Evolutionary conservation across 2,329 filamentous ascomycete genomes (phyloP).

Genomic region (Tolypocladium nubicola): DNA sequence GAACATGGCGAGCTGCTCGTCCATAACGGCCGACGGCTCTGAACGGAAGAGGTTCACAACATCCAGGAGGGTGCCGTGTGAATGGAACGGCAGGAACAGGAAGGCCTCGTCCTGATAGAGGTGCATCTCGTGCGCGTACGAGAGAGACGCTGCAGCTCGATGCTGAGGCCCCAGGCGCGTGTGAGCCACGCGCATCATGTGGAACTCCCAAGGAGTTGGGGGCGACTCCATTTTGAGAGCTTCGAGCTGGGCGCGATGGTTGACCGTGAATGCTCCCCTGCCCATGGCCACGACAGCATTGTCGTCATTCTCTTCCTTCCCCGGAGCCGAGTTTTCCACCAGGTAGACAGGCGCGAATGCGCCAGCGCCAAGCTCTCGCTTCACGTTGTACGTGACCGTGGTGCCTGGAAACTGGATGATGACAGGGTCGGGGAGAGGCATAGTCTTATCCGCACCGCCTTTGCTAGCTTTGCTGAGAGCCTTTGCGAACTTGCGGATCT

Average conservation of each 20-base stretch:
- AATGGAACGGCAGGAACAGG: slow-evolving; percentile 75
- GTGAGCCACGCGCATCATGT: slow-evolving; percentile 81
- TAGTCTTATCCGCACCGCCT: slow-evolving; percentile 49
- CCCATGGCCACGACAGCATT: slow-evolving; percentile 43
- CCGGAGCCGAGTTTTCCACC: slow-evolving; percentile 58
- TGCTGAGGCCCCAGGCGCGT: slow-evolving; percentile 60
- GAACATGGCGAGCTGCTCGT: slow-evolving; percentile 90
- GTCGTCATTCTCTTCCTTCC: slow-evolving; percentile 32
- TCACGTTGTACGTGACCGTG: slow-evolving; percentile 62
- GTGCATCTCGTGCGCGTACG: slow-evolving; percentile 82
- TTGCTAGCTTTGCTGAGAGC: slow-evolving; percentile 46
- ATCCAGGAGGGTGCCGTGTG: slow-evolving; percentile 89
- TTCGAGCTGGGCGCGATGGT: slow-evolving; percentile 53
- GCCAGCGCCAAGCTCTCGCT: slow-evolving; percentile 79
- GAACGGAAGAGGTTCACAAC: slow-evolving; percentile 77
- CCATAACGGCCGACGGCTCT: slow-evolving; percentile 66
- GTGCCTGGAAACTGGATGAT: slow-evolving; percentile 58
- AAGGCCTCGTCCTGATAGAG: slow-evolving; percentile 86
- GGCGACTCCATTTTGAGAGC: slow-evolving; percentile 93
- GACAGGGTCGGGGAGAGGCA: slow-evolving; percentile 47
- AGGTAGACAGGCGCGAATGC: slow-evolving; percentile 95
- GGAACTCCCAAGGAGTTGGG: slow-evolving; percentile 87
- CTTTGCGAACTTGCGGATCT: slow-evolving; percentile 77
- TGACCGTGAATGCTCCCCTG: slow-evolving; percentile 47
- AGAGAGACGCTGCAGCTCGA: slow-evolving; percentile 66